Evolutionary conservation across 352 stramenopile genomes (phyloP).

Genomic region (Pilasporangium apinafurcum): DNA sequence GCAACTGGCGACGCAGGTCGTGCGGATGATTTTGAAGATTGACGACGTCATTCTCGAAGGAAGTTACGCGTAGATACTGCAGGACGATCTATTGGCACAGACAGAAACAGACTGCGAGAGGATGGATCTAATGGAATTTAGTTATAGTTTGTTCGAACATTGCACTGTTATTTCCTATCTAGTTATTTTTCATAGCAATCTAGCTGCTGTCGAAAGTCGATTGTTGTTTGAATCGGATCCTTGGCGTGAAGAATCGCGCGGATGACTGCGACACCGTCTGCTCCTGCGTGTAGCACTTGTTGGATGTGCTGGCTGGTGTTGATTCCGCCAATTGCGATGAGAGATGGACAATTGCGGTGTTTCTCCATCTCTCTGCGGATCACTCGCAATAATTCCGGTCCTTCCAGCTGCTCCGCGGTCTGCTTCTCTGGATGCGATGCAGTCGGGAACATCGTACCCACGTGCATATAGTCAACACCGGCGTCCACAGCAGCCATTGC

Average conservation of each 20-base stretch:
- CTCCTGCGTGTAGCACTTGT: constrained; percentile 20
- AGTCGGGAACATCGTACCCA: constrained; percentile 53
- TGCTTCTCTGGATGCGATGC: constrained; percentile 41
- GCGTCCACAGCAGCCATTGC: constrained; percentile 13
- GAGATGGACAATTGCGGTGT: constrained; percentile 1
- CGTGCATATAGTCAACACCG: constrained; percentile 38
- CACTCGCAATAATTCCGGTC: constrained; percentile 16
- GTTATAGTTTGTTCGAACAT: constrained; percentile 7
- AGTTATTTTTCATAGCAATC: background rate
- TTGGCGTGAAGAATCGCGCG: constrained; percentile 21
- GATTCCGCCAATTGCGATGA: constrained; percentile 44
- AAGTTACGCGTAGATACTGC: constrained; percentile 86
- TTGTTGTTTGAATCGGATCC: constrained; percentile 9
- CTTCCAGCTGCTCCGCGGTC: constrained; percentile 16
- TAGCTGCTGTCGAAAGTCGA: constrained; percentile 1
- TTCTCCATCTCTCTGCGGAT: constrained; percentile 6
- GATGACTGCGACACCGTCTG: constrained; percentile 35
- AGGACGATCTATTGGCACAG: too few species aligned
- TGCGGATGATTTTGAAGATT: constrained; percentile 99
- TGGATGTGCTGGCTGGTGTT: constrained; percentile 12
- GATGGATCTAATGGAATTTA: constrained; percentile 3
- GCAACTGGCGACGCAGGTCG: constrained; percentile 98
- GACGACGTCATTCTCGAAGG: constrained; percentile 98
- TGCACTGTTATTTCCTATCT: background rate
- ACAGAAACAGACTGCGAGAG: background rate